Conservation (phyloP, 2,329 filamentous ascomycete species). For the Phoma herbarum region DNA sequence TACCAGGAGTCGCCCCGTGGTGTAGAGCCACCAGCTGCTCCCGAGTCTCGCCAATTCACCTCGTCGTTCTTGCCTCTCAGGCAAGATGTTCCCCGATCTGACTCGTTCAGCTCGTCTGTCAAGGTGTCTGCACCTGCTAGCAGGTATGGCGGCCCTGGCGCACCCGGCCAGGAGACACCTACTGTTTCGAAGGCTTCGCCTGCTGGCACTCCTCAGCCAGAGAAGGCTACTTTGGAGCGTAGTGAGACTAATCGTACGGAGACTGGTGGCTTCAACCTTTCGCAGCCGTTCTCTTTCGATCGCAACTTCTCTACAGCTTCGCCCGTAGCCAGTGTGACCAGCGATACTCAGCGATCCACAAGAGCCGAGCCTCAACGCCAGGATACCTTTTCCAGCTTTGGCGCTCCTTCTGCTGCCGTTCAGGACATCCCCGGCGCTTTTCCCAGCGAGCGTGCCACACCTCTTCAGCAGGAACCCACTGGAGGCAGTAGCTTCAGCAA, state of each 20-base stretch:
- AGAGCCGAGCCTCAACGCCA: constrained; percentile 49
- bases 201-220: constrained; percentile 63
- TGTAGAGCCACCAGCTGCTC: constrained; percentile 69
- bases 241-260: constrained; percentile 48
- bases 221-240: constrained; percentile 51
- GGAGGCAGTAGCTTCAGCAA: constrained; percentile 59
- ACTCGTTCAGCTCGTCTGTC: constrained; percentile 79
- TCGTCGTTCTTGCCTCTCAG: constrained; percentile 78
- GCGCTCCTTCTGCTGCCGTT: constrained; percentile 39
- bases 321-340: constrained; percentile 52
- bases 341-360: constrained; percentile 49
- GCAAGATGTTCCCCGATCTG: constrained; percentile 63
- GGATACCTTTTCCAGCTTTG: constrained; percentile 53
- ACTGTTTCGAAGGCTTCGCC: constrained; percentile 54
- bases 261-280: constrained; percentile 47
- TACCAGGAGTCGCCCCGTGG: constrained; percentile 64
- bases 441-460: constrained; percentile 51
- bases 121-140: constrained; percentile 78
- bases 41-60: constrained; percentile 79
- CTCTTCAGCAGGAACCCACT: constrained; percentile 59
- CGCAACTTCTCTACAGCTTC: constrained; percentile 49
- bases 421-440: constrained; percentile 60
- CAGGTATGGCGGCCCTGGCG: constrained; percentile 60
- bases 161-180: constrained; percentile 57
- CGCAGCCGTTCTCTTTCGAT: constrained; percentile 43